Conservation (phyloP, 2,329 filamentous ascomycete species). For the Aspergillus floridensis region DNA sequence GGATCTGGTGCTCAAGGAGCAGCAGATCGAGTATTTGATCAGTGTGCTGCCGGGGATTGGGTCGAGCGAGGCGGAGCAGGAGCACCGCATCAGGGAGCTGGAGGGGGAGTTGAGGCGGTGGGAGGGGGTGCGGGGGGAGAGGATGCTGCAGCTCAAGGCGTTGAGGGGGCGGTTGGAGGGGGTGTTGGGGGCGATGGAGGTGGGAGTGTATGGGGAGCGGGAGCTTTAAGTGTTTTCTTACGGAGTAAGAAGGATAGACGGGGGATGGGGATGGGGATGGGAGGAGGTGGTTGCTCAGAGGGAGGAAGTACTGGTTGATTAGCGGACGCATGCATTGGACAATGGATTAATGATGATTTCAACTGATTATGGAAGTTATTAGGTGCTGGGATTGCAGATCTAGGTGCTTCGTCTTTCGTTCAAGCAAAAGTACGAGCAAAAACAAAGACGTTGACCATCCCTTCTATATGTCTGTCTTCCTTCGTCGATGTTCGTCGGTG, state of each 20-base stretch:
- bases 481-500: neutral
- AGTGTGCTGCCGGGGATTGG: conserved; percentile 47
- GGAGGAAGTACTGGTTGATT: too few species aligned
- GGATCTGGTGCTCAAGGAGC: conserved; percentile 50
- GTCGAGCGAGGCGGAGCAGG: conserved; percentile 45
- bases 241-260: neutral
- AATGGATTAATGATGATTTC: neutral
- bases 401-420: too few species aligned
- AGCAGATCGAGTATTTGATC: conserved; percentile 52
- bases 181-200: conserved; percentile 42
- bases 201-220: conserved; percentile 33
- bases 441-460: neutral
- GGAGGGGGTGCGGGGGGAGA: conserved; percentile 43
- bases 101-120: conserved; percentile 45
- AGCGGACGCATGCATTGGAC: too few species aligned
- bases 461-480: neutral
- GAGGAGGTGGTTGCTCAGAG: too few species aligned
- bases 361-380: too few species aligned
- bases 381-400: too few species aligned
- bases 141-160: conserved; percentile 42
- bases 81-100: conserved; percentile 42
- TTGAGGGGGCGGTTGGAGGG: conserved; percentile 42
- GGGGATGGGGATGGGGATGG: too few species aligned
- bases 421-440: too few species aligned
- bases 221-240: conserved; percentile 1